These are phyloP conservation scores for Solanum neorickii DNA, from an alignment of 257 asterid genomes.

Conservation along the genomic window DNA sequence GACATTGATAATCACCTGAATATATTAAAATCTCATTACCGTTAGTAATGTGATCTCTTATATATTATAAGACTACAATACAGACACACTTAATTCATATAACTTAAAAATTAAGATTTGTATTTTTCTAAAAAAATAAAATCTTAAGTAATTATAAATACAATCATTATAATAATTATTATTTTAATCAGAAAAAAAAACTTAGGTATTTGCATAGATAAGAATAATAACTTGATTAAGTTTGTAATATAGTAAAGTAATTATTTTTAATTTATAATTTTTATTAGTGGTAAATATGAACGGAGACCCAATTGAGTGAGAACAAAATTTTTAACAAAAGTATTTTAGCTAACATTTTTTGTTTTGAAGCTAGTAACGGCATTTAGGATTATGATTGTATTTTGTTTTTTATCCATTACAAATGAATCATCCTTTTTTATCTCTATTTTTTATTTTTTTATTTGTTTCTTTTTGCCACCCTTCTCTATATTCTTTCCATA, in stretches of 20 bases:
- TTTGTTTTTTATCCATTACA: neutral
- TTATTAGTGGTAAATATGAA: neutral
- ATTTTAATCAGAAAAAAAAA: neutral
- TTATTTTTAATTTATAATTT: neutral
- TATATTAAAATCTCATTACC: neutral
- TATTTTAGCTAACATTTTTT: conserved; percentile 10
- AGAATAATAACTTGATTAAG: neutral
- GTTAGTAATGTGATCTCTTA: neutral
- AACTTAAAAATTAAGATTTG: neutral
- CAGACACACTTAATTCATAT: neutral
- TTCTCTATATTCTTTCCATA: neutral
- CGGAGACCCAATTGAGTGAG: neutral
- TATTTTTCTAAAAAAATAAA: neutral
- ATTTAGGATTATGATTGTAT: conserved; percentile 30
- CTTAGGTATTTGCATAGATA: neutral
- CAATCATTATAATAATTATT: neutral
- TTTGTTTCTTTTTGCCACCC: neutral
- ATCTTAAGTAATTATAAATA: neutral
- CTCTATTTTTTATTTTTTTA: neutral
- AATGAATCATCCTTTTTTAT: neutral
- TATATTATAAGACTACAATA: neutral
- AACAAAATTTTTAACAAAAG: neutral
- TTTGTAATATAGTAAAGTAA: neutral
- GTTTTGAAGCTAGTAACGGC: conserved; percentile 44
- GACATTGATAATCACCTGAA: neutral